Base-by-base conservation (phyloP, 2,329 filamentous ascomycete species). In the Pseudogymnoascus sp. region DNA sequence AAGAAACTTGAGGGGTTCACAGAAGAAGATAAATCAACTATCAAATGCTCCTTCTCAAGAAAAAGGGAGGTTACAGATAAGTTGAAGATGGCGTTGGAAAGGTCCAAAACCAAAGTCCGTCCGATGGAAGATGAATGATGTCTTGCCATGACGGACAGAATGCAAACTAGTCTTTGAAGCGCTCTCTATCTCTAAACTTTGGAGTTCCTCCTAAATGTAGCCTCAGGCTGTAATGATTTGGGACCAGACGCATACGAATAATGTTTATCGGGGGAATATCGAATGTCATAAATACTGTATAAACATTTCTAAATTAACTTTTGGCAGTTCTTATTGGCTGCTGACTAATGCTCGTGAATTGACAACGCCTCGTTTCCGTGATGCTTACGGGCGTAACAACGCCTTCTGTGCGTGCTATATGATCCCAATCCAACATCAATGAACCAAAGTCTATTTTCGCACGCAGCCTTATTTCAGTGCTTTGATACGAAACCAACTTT, bases 1-100 rank as follows among this genome's bases (percentile, higher is more conserved):
- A 86, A 83, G 77, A 87, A 86, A 77, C 69, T 87, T 64, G 85
- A 80, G 65, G 83, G 83, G 16, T 88, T 84, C 68, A 84, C 80
- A 64, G 76, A 77, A 34, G 78, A 81, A 62, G 86, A 88, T 71
- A 87, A 85, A 76, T 75, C 75, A 29, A 77, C 78, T 29, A 72
- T 87, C 63, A 84, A 80, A 73, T 77, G 79, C 64, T 83, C 81
- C 73, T 75, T 79, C 66, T 78, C 78, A n/a, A 80, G 77, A 66
- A 77, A 83, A 68, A 79, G 79, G 69, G 80, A 77, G 3, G 80
- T 86, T 7, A 74, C 85, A 29, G 75, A 75, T 34, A 83, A 82
- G 71, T 72, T 88, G 61, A 74, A 67, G 66, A 67, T 47, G 4
- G 72, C 72, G 36, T 64, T 76, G 45, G 66, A 68, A 60, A 71